Conservation (phyloP, 495 filamentous ascomycete genomes). For the Endocarpon pusillum region DNA sequence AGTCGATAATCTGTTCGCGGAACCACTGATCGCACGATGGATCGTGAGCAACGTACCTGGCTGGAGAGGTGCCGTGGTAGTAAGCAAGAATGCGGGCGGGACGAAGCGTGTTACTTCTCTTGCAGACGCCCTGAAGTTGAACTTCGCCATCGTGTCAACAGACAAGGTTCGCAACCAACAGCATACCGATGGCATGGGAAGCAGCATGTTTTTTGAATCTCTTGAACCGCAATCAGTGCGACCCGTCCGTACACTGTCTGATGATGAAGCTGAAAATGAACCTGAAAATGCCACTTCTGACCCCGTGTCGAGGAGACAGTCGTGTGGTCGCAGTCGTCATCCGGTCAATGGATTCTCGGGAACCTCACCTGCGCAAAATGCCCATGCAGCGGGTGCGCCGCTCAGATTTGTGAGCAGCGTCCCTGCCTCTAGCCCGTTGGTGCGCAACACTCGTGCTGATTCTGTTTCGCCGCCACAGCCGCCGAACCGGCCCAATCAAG, state of each 20-base stretch:
- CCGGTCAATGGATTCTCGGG: background rate
- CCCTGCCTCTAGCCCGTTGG: constrained; percentile 10
- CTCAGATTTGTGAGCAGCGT: background rate
- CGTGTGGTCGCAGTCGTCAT: background rate
- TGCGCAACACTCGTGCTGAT: constrained; percentile 7
- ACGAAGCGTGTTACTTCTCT: constrained; percentile 95
- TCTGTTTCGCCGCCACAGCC: constrained; percentile 9
- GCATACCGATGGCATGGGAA: constrained; percentile 45
- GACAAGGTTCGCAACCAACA: constrained; percentile 52
- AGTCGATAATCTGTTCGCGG: constrained; percentile 92
- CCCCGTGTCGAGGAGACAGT: no score
- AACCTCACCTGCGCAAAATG: background rate
- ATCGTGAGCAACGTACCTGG: constrained; percentile 70
- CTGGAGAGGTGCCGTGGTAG: constrained; percentile 85
- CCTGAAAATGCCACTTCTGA: background rate
- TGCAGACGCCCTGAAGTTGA: constrained; percentile 89
- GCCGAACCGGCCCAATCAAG: constrained; percentile 3
- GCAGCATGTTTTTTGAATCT: constrained; percentile 36
- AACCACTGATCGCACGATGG: constrained; percentile 92
- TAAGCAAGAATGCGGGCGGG: constrained; percentile 94
- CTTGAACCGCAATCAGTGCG: constrained; percentile 21
- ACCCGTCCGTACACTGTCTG: constrained; percentile 46
- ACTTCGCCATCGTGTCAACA: constrained; percentile 93
- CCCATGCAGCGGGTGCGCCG: background rate
- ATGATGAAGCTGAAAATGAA: constrained; percentile 71